Base-by-base conservation (phyloP, 371 early-diverging fungal genomes). In the Actinomucor elegans region DNA sequence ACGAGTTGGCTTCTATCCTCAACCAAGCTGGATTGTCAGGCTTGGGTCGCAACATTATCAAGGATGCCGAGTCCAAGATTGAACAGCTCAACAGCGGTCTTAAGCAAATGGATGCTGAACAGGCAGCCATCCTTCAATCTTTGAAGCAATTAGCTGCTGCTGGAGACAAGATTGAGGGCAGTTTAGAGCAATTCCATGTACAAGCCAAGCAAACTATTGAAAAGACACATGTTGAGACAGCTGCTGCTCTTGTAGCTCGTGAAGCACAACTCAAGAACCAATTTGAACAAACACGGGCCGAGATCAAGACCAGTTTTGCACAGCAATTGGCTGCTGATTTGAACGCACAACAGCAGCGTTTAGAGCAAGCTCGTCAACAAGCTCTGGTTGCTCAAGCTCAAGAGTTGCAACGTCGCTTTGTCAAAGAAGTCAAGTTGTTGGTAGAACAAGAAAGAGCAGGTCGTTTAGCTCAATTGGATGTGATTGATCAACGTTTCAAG, bases 401-500 rank as follows among this genome's bases (percentile, higher is more conserved):
- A 18, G 77, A 72, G 33, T 61, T 81, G 58, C 76, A 81, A 67
- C 75, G 79, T 27, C 71, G 75, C 20, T 84, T 81, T 78, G 67
- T 75, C 34, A 72, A 84, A 20, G 79, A 90, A 63, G 85, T 91
- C 64, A 85, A 84, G 52, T 66, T 77, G 20, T 69, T 86, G 17
- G 89, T 96, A 15, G 96, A 96, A 55, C 75, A 85, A 44, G 96
- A 96, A 75, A 84, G 96, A 33, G 85, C 83, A 23, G 92, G 94
- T 21, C 88, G 96, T 12, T 76, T 96, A 38, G 90, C 94, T 5
- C 74, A 86, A 24, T 59, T 96, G 41, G 93, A 94, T 64, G 80
- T 84, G 40, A 80, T 94, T 38, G 77, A 80, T 48, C 57, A 86
- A 35, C 89, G 91, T 52, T 71, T 94, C 35, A 87, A 86, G 65